Conservation (phyloP, 1,139 yeast species). For the Taphrina sp. region DNA sequence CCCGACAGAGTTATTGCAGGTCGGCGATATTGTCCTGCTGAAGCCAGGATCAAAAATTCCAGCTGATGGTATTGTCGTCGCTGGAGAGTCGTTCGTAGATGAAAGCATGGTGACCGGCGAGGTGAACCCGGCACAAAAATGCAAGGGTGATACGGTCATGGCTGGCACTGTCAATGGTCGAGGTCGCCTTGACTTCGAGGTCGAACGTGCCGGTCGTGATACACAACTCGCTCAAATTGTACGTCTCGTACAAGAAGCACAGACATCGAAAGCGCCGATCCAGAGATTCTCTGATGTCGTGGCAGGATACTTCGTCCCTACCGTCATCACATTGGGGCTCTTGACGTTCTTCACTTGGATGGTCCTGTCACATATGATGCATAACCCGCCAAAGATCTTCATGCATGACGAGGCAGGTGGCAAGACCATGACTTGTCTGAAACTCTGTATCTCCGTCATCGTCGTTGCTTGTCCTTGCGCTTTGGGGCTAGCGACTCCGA, state of each 20-base stretch:
- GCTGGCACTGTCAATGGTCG: slow-evolving; percentile 91
- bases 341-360: slow-evolving; percentile 73
- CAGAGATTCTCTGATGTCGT: slow-evolving; percentile 83
- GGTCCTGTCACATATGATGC: slow-evolving; percentile 47
- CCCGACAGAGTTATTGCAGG: slow-evolving; percentile 72
- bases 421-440: slow-evolving; percentile 65
- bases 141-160: slow-evolving; percentile 60
- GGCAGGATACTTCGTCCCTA: slow-evolving; percentile 84
- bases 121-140: slow-evolving; percentile 67
- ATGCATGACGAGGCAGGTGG: slow-evolving; percentile 50
- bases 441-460: slow-evolving; percentile 85
- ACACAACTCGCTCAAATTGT: slow-evolving; percentile 88
- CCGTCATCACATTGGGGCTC: slow-evolving; percentile 60
- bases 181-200: slow-evolving; percentile 66
- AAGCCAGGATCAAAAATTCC: slow-evolving; percentile 87
- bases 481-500: slow-evolving; percentile 92
- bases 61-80: slow-evolving; percentile 78
- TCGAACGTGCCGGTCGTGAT: slow-evolving; percentile 70
- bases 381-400: slow-evolving; percentile 58
- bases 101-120: slow-evolving; percentile 93
- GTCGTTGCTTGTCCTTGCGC: slow-evolving; percentile 99
- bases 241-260: slow-evolving; percentile 82
- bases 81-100: slow-evolving; percentile 78
- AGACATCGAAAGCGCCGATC: slow-evolving; percentile 81
- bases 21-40: slow-evolving; percentile 70